These are phyloP conservation scores for Zychaea mexicana DNA, from an alignment of 371 early-diverging fungal species.

Conservation along the genomic window DNA sequence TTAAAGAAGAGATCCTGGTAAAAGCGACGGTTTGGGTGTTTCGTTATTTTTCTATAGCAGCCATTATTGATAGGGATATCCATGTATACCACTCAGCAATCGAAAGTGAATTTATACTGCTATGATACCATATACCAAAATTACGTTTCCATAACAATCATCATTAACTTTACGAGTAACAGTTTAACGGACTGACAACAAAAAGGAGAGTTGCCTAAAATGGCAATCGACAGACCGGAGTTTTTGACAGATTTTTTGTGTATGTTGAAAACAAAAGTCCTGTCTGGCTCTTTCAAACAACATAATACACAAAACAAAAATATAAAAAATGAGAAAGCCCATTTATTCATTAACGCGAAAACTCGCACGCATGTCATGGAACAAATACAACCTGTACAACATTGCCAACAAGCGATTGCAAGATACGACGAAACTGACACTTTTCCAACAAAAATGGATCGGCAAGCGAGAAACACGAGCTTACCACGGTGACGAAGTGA, in stretches of 20 bases:
- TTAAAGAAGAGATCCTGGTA: no score
- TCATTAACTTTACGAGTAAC: no score
- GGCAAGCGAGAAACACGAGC: constrained; percentile 92
- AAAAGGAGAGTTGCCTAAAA: neutral
- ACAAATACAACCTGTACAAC: constrained; percentile 88
- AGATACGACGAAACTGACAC: constrained; percentile 71
- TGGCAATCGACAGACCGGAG: neutral
- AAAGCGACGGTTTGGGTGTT: no score
- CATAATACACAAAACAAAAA: neutral
- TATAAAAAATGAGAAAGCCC: constrained; percentile 56
- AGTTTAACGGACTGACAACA: neutral
- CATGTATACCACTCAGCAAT: no score
- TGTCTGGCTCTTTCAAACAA: neutral
- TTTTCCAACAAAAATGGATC: constrained; percentile 93
- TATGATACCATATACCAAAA: no score
- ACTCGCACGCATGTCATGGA: constrained; percentile 93
- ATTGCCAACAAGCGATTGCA: constrained; percentile 66
- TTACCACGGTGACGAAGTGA: constrained; percentile 91
- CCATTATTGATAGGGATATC: no score
- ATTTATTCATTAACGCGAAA: constrained; percentile 64
- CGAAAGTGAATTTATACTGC: no score
- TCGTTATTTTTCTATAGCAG: no score
- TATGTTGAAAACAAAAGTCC: no score
- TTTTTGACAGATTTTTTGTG: no score
- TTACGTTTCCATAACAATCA: no score